Evolutionary conservation across 345 rosid species (phyloP), one percentile per base, ranked within the genome.

Genomic region (Aurinia saxatilis): DNA sequence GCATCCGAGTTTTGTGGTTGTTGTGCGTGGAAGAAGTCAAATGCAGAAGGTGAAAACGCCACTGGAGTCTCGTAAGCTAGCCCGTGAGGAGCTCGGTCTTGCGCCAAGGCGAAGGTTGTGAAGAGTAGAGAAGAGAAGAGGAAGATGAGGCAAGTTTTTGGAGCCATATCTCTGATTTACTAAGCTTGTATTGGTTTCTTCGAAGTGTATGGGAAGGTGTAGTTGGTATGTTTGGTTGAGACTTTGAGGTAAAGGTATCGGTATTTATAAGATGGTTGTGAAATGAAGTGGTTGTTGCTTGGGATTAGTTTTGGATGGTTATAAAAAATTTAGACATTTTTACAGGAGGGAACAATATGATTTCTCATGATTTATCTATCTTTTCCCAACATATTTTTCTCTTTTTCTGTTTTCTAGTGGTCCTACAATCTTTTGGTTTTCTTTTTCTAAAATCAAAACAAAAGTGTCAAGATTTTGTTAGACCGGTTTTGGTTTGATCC

Each of bases 31-130:
- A 93, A 93, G 76, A 93, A 93, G 8, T 82, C 84, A 63, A 78
- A 80, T 10, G 96, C 92, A 29, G 91, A 80, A 5, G 97, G 96
- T 9, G 99, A 77, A 54, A 93, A 85, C 2, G 95, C 89, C 63
- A 61, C 30, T 0, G 97, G 99, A 5, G 33, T 81, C 72, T 85
- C 90, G 34, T 81, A 56, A 41, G 58, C 80, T 0, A 93, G 73
- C 2, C 99, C 99, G 50, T 93, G 99, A 54, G 97, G 99, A 60
- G 96, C 95, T 75, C 99, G 79, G 16, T 60, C 88, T 66, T 90
- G 85, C 12, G 84, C 91, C 46, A 34, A 50, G 25, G 80, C 77
- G 1, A 68, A 29, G 59, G 68, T 70, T 44, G 79, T 45, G 56
- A 79, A 29, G 51, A 81, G 6, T 19, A 75, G 19, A 72, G 70